Evolutionary conservation across 2,329 filamentous ascomycete species (phyloP).

Genomic region (Pseudogymnoascus sp.): DNA sequence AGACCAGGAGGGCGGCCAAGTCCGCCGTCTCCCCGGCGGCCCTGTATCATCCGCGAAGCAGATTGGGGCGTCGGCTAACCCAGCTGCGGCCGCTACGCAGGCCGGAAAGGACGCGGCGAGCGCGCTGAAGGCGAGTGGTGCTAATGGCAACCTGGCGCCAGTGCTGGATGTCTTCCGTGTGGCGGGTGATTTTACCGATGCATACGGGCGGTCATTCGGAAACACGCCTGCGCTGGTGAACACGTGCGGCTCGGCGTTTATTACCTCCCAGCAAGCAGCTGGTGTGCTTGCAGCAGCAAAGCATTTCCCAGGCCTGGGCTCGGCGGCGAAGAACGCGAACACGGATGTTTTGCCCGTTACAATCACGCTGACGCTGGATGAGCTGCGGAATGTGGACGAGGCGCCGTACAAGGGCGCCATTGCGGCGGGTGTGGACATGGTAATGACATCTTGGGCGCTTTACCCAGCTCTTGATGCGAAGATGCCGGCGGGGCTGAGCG

Average conservation of each 20-base stretch:
- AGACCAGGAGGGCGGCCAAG: conserved; percentile 29
- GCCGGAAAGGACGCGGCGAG: conserved; percentile 21
- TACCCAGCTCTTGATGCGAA: conserved; percentile 25
- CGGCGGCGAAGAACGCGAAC: conserved; percentile 20
- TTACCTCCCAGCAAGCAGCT: conserved; percentile 19
- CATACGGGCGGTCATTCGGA: conserved; percentile 24
- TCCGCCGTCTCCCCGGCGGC: conserved; percentile 24
- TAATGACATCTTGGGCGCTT: conserved; percentile 28
- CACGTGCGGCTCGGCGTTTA: conserved; percentile 20
- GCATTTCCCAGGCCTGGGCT: conserved; percentile 28
- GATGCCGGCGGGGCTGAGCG: conserved; percentile 24
- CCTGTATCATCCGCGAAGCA: conserved; percentile 22
- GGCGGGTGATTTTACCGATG: conserved; percentile 15
- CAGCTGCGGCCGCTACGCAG: conserved; percentile 16
- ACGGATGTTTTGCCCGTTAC: conserved; percentile 26
- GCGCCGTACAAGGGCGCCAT: conserved; percentile 23
- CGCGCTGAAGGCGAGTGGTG: conserved; percentile 16
- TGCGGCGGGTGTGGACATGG: conserved; percentile 24
- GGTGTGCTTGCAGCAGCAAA: conserved; percentile 25
- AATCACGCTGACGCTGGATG: conserved; percentile 19
- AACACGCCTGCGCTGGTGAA: conserved; percentile 21
- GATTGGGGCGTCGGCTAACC: conserved; percentile 20
- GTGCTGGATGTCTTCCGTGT: neutral
- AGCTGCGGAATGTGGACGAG: conserved; percentile 24
- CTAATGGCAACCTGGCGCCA: conserved; percentile 15